Base-by-base conservation (phyloP, 2,329 filamentous ascomycete species). In the Purpureocillium takamizusanense region DNA sequence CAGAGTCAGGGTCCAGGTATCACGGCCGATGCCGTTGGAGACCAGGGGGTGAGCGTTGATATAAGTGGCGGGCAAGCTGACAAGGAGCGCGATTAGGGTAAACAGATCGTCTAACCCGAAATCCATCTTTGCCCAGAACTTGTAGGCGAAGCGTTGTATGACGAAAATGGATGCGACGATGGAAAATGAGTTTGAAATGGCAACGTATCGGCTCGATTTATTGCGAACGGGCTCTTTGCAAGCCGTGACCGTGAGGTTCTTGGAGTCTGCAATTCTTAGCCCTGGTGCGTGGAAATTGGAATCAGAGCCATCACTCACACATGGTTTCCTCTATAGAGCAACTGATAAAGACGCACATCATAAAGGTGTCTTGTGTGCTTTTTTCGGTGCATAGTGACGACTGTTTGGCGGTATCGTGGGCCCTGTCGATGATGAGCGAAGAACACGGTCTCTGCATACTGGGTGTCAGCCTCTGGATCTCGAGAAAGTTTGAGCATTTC, bases 91-190 rank as follows among this genome's bases (percentile, higher is more conserved):
- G 10, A 48, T 33, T 3, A 55, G 36, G 13, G 48, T 48, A 25
- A 51, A 45, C 30, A 48, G 47, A 37, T 57, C 53, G 17, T 57
- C 52, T 12, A 57, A 39, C 3, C 43, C 54, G 14, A 60, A 54
- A 1, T 50, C 38, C 18, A 54, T 33, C 31, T 54, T 57, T 5
- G 51, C 37, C 3, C 52, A 53, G 17, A 57, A 48, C 25, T 43
- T 49, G 16, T 45, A 52, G 3, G 46, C 47, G 5, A 62, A 54
- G 36, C 62, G 58, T 18, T 61, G 50, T 10, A 53, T 46, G 9
- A 62, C 47, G 33, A 60, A 55, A 36, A 61, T 49, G 18, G 48
- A 54, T 12, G 55, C 50, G 14, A 62, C 57, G 3, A 54, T 50
- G 28, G 42, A 47, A 8, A 51, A 31, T 48, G 36, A 39, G 31